A percentile compares a stretch with the other conserved stretches of the same genome.
These are phyloP conservation scores for Wickerhamiella hasegawae DNA, from an alignment of 805 yeast genomes.

Conservation along the genomic window DNA sequence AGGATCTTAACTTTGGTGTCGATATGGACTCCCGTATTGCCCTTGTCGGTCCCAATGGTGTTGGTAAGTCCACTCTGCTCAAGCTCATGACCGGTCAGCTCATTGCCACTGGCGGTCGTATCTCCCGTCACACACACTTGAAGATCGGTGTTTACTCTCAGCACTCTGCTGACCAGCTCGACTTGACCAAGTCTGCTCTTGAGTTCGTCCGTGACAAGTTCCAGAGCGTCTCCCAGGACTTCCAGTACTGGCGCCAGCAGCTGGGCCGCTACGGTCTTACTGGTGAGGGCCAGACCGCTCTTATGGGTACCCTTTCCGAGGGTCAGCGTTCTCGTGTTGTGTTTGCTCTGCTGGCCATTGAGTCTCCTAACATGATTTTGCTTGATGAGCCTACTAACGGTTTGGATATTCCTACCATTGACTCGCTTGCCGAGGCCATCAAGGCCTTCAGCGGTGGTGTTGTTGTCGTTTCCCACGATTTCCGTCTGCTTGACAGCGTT, in stretches of 20 bases:
- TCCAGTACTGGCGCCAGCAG: slow-evolving; percentile 91
- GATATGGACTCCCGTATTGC: slow-evolving; percentile 99
- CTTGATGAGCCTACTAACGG: slow-evolving; percentile 99
- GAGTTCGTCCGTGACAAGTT: slow-evolving; percentile 95
- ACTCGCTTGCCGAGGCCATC: slow-evolving; percentile 93
- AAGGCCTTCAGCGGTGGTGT: slow-evolving; percentile 94
- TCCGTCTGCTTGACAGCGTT: slow-evolving; percentile 91
- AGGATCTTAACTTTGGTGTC: slow-evolving; percentile 86
- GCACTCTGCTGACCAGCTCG: slow-evolving; percentile 97
- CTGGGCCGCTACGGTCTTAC: slow-evolving; percentile 96
- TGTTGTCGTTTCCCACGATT: slow-evolving; percentile 96
- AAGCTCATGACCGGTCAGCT: slow-evolving; percentile 94
- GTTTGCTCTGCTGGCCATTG: slow-evolving; percentile 87
- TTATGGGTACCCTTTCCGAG: slow-evolving; percentile 96
- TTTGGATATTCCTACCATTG: slow-evolving; percentile 95
- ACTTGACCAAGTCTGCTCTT: slow-evolving; percentile 83
- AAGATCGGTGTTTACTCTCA: slow-evolving; percentile 98
- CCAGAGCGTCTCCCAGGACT: slow-evolving; percentile 82
- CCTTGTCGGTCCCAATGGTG: slow-evolving; percentile 97
- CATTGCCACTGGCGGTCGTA: slow-evolving; percentile 83
- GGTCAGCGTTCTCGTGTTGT: slow-evolving; percentile 99
- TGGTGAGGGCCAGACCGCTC: slow-evolving; percentile 97
- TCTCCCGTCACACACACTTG: slow-evolving; percentile 91
- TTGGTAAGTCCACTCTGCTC: slow-evolving; percentile 91
- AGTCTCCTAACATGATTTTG: slow-evolving; percentile 83